Percentiles rank a stretch among this genome's conserved stretches.
Evolutionary conservation across 345 rosid species (phyloP).

Genomic region (Lagerstroemia speciosa): DNA sequence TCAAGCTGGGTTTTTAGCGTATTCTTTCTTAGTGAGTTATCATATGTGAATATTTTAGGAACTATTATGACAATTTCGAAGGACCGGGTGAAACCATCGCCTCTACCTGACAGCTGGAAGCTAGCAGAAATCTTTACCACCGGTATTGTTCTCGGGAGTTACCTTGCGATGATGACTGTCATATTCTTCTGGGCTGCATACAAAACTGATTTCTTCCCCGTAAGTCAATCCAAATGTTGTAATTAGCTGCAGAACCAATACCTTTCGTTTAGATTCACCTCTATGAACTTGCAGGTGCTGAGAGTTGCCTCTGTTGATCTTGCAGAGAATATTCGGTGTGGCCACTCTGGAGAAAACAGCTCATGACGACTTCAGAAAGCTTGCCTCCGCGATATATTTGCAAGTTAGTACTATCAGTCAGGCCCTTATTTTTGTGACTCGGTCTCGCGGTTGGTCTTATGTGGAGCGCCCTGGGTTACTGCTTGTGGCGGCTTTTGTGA

Average conservation of each 20-base stretch:
- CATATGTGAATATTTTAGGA: constrained; percentile 39
- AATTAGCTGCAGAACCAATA: not conserved
- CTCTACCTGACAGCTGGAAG: constrained; percentile 98
- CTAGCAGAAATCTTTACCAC: constrained; percentile 88
- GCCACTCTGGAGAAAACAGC: constrained; percentile 80
- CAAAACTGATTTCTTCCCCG: constrained; percentile 91
- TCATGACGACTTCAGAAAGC: constrained; percentile 83
- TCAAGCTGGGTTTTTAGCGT: not conserved
- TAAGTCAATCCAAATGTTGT: constrained; percentile 17
- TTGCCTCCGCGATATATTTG: constrained; percentile 89
- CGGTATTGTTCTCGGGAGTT: constrained; percentile 83
- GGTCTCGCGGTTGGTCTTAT: constrained; percentile 92
- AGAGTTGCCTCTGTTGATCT: constrained; percentile 13
- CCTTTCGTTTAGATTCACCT: not conserved
- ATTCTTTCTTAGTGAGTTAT: constrained; percentile 10
- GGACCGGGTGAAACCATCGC: constrained; percentile 98
- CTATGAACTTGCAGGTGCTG: not conserved
- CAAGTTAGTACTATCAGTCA: constrained; percentile 98
- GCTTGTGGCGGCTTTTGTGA: constrained; percentile 64
- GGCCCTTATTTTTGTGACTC: constrained; percentile 91
- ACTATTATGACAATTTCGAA: constrained; percentile 98
- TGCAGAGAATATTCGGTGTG: constrained; percentile 73
- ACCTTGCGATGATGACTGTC: constrained; percentile 98
- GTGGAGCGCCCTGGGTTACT: constrained; percentile 86
- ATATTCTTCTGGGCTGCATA: constrained; percentile 97